A percentile compares a stretch with the other conserved stretches of the same genome.
These are phyloP conservation scores for Chaetomidium leptoderma DNA, from an alignment of 495 filamentous ascomycete genomes.

Conservation along the genomic window DNA sequence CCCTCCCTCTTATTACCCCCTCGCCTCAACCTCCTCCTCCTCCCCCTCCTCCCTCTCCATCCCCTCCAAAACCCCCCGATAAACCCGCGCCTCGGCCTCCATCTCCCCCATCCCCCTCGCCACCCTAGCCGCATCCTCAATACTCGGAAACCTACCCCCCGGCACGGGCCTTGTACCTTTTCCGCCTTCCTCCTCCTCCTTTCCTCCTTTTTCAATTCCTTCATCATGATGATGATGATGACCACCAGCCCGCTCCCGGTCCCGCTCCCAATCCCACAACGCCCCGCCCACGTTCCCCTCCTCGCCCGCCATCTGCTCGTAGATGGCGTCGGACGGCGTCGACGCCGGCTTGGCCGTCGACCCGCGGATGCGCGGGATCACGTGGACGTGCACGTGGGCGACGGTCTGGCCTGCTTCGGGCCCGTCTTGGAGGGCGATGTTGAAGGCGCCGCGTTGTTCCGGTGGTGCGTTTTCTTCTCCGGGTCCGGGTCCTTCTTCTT, in stretches of 20 bases:
- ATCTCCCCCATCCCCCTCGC: conserved; percentile 72
- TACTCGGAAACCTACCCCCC: conserved; percentile 45
- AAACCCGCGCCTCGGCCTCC: conserved; percentile 67
- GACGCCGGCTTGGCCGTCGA: conserved; percentile 44
- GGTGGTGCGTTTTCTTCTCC: conserved; percentile 1
- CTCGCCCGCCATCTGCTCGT: conserved; percentile 76
- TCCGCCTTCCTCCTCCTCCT: conserved; percentile 7
- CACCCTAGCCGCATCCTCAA: conserved; percentile 65
- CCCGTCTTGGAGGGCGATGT: conserved; percentile 92
- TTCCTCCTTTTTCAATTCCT: background rate
- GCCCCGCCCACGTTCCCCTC: conserved; percentile 74
- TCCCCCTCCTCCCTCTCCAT: conserved; percentile 30
- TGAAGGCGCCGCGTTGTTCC: conserved; percentile 56
- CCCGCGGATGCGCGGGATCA: conserved; percentile 67
- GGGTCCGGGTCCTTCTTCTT: background rate
- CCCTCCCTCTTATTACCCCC: background rate
- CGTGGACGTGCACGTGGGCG: conserved; percentile 86
- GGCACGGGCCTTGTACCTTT: conserved; percentile 31
- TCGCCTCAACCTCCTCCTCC: background rate
- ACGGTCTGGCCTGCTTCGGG: conserved; percentile 83
- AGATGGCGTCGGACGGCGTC: conserved; percentile 58
- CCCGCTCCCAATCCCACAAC: conserved; percentile 40
- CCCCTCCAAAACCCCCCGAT: conserved; percentile 41
- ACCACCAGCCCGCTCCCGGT: background rate
- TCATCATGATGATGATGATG: background rate